Base-by-base conservation (phyloP, 2,329 filamentous ascomycete species). In the Paraphaeosphaeria sporulosa region DNA sequence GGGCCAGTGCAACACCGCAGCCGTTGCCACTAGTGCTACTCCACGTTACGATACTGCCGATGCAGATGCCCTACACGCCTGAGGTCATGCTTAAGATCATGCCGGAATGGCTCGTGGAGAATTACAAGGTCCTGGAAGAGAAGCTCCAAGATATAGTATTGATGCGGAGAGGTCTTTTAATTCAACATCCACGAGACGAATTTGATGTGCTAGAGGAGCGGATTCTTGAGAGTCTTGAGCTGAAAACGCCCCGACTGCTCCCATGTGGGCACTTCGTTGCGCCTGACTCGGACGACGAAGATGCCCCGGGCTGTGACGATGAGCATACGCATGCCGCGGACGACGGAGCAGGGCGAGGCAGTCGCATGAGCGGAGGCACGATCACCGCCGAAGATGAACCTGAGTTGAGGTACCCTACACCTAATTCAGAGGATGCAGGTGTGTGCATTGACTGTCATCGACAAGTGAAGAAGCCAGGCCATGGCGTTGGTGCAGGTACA, bases 161-260 rank as follows among this genome's bases (percentile, higher is more conserved):
- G 12, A 84, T 91, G 64, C 86, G 91, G 71, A 85, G 92, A 23
- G 92, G 90, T 2, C 84, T 95, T 36, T 80, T 95, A 46, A 84
- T 95, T 8, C 87, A 90, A 1, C 92, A 95, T 72, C 92, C 92
- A 1, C 87, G 91, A 66, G 89, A 90, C 58, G 91, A 94, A 73
- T 94, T 91, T 70, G 91, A 94, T 75, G 79, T 92, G 58, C 84
- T 95, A 0, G 90, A 94, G 77, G 91, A 94, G 78, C 83, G 91
- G 30, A 82, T 94, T 36, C 80, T 94, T 2, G 91, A 94, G 75
- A 88, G 89, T 1, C 78, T 94, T 48, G 91, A 93, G 73, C 81
- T 94, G 17, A 89, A 88, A 1, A 80, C 89, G 32, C 90, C 90
- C 2, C 84, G 89, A 3, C 88, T 94, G 46, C 82, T 92, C 7